Evolutionary conservation across 129 eudicot species (phyloP).

Genomic region (Ambrosia artemisiifolia): DNA sequence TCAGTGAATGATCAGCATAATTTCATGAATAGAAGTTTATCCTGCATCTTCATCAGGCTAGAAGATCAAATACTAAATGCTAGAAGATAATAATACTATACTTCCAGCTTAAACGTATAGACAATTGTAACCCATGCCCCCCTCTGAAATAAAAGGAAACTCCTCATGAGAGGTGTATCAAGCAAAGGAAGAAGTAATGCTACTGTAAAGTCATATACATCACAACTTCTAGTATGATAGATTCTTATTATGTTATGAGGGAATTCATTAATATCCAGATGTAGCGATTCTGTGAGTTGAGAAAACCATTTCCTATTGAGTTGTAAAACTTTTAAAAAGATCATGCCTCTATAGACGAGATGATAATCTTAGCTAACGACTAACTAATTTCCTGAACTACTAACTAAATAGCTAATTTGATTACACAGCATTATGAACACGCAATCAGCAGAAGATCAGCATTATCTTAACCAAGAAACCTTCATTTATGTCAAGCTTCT

Average conservation of each 20-base stretch:
- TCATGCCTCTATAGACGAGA: too few species aligned
- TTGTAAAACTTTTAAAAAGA: too few species aligned
- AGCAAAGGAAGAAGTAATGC: neutral
- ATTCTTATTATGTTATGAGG: neutral
- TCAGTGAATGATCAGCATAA: neutral
- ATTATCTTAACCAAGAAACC: too few species aligned
- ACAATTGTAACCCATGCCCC: neutral
- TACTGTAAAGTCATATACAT: neutral
- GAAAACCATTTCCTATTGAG: too few species aligned
- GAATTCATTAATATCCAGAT: neutral
- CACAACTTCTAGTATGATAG: neutral
- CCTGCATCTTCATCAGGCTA: neutral
- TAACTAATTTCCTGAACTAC: too few species aligned
- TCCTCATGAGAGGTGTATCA: neutral
- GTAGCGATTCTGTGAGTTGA: neutral
- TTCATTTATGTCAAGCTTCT: slow-evolving; percentile 13
- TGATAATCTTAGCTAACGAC: too few species aligned
- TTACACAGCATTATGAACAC: too few species aligned
- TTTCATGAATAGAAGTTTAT: neutral
- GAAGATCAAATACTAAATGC: neutral
- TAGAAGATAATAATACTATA: neutral
- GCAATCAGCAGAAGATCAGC: too few species aligned
- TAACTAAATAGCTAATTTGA: too few species aligned
- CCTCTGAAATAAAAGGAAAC: neutral
- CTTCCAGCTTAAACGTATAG: neutral